Evolutionary conservation across 2,329 filamentous ascomycete genomes (phyloP), one percentile per base, ranked within the genome.

Genomic region (Diaporthe helianthi): DNA sequence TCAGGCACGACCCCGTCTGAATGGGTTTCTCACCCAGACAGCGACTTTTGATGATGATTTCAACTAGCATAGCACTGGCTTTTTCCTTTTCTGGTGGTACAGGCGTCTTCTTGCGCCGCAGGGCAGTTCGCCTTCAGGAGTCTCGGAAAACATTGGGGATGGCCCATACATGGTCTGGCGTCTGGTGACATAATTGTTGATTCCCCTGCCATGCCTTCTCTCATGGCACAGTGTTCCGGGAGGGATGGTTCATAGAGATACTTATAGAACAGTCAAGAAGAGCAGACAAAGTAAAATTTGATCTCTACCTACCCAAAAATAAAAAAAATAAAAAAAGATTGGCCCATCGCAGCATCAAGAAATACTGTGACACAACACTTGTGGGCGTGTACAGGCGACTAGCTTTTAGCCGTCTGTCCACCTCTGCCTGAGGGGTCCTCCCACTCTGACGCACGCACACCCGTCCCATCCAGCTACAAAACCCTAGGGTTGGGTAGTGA

Each of bases 171-270:
- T 60, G 54, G 66, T 55, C 44, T 44, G 69, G 69, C 66, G 69
- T 71, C 67, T 64, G 69, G 61, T n/a, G 66, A 66, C 47, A 69
- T 49, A 66, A 52, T 19, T 68, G 51, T 71, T 68, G 69, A 68
- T 70, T 68, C 55, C 69, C 65, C 24, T 68, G 69, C 65, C 69
- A 65, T 65, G 41, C 17, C 61, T 31, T 29, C n/a, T 49, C 29
- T 49, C 29, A 58, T 64, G 55, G 55, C 65, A 64, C 51, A 55
- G 49, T 47, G 26, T 46, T 22, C 15, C 41, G 31, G n/a, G 26
- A 68, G 29, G 36, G 63, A 58, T 10, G n/a, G 53, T 29, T 31
- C 15, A 54, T 64, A 64, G 26, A 70, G 41, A 63, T 51, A 61
- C 49, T 46, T 55, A 67, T 47, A 68, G 67, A 54, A 38, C 26